A percentile compares a stretch with the other conserved stretches of the same genome.
Conservation (phyloP, 139 green algal genomes). For the Chlorella sp. region DNA sequence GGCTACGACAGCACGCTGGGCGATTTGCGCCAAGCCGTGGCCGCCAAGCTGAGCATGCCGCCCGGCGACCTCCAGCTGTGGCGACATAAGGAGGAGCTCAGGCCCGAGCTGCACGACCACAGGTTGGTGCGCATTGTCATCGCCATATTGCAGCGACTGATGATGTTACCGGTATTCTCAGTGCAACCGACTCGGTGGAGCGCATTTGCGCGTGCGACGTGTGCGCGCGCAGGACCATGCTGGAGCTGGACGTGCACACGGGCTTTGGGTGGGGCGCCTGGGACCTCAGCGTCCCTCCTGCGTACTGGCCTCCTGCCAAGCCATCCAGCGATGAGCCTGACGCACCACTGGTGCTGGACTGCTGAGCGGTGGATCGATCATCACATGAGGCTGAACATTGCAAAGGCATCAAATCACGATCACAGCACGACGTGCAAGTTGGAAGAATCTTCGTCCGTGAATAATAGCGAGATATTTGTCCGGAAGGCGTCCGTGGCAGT, state of each 20-base stretch:
- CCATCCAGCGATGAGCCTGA: background rate
- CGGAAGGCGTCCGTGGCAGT: too few species aligned
- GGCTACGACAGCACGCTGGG: constrained; percentile 68
- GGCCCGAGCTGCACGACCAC: constrained; percentile 35
- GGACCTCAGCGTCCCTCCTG: constrained; percentile 30
- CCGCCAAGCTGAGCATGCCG: constrained; percentile 41
- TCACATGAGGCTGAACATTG: background rate
- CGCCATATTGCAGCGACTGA: background rate
- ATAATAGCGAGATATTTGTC: background rate
- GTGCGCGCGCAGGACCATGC: constrained; percentile 44
- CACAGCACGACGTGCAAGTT: background rate
- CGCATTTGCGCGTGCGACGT: too few species aligned
- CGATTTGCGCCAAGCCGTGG: constrained; percentile 45
- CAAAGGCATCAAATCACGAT: background rate
- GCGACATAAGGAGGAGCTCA: constrained; percentile 65
- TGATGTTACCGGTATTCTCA: background rate
- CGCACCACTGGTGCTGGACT: background rate
- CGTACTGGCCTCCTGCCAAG: background rate
- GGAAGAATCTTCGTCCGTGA: background rate
- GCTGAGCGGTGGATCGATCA: background rate
- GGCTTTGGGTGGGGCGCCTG: constrained; percentile 74
- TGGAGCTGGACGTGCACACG: constrained; percentile 76
- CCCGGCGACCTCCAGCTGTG: constrained; percentile 64
- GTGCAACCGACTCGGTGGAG: too few species aligned
- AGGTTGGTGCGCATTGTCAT: background rate